phyloP scores from a whole-genome alignment of 2,329 filamentous ascomycete genomes.

The Escovopsis sp. region DNA sequence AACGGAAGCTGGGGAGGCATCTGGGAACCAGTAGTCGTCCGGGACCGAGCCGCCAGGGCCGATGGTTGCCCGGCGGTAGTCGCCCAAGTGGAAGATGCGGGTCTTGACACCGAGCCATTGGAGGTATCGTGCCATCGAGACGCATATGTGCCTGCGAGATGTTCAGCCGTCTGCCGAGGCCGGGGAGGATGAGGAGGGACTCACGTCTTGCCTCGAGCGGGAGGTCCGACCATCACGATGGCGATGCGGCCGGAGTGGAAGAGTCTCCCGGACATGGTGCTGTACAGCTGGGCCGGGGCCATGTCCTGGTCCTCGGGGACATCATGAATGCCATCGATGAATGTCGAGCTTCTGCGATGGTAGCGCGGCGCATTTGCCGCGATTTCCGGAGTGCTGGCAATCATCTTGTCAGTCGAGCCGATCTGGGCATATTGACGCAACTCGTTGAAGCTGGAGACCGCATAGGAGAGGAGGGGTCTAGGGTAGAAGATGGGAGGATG shows the following conservation, averaged over 20 bases:
- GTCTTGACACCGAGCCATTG: constrained; percentile 98
- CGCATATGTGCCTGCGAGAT: constrained; percentile 69
- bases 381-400: constrained; percentile 73
- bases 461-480: too few relatives aligned
- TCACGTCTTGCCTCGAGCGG: constrained; percentile 87
- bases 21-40: constrained; percentile 94
- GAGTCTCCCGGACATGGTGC: constrained; percentile 89
- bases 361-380: constrained; percentile 83
- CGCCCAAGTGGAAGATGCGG: constrained; percentile 90
- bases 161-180: constrained; percentile 10
- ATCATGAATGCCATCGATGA: constrained; percentile 95
- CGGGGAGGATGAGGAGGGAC: constrained; percentile 16
- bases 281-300: constrained; percentile 94
- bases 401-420: constrained; percentile 10
- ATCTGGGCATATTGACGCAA: too few relatives aligned
- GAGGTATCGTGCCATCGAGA: constrained; percentile 86
- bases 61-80: constrained; percentile 86
- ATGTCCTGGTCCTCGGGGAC: constrained; percentile 65
- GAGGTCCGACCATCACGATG: constrained; percentile 90
- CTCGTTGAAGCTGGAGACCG: too few relatives aligned
- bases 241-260: constrained; percentile 96
- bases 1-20: constrained; percentile 85
- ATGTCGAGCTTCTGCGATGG: constrained; percentile 84
- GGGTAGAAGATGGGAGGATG: too few relatives aligned
- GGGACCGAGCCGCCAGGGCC: constrained; percentile 73